phyloP scores from a whole-genome alignment of 495 filamentous ascomycete genomes.

The Aspergillus campestris region DNA sequence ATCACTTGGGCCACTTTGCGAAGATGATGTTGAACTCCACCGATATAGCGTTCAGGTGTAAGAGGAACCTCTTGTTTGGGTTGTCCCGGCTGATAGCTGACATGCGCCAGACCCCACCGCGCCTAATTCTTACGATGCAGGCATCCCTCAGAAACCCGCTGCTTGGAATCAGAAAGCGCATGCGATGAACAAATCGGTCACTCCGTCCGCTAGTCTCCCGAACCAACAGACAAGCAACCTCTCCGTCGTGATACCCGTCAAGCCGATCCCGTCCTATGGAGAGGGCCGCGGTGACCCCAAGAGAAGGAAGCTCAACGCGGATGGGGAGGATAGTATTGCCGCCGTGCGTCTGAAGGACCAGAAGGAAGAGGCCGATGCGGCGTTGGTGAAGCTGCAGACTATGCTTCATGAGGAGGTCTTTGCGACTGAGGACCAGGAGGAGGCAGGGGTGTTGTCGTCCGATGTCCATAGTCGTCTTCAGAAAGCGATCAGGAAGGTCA shows the following conservation, averaged over 20 bases:
- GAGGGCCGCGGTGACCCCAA: slow-evolving; percentile 17
- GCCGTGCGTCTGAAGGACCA: slow-evolving; percentile 50
- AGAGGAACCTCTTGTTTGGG: slow-evolving; percentile 10
- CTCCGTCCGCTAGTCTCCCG: slow-evolving; percentile 10
- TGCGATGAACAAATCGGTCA: slow-evolving; percentile 12
- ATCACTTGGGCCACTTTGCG: slow-evolving; percentile 46
- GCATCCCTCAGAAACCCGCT: slow-evolving; percentile 10
- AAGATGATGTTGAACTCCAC: slow-evolving; percentile 50
- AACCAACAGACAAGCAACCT: slow-evolving; percentile 19
- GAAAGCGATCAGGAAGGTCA: slow-evolving; percentile 59
- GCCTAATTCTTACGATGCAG: slow-evolving; percentile 16
- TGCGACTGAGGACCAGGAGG: slow-evolving; percentile 63
- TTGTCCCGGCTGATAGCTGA: slow-evolving; percentile 5
- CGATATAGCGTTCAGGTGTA: slow-evolving; percentile 48
- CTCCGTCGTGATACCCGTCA: slow-evolving; percentile 32
- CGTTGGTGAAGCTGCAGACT: slow-evolving; percentile 56
- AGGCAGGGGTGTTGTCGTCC: slow-evolving; percentile 52
- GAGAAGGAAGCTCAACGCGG: slow-evolving; percentile 23
- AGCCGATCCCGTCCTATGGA: slow-evolving; percentile 19
- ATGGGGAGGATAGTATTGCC: slow-evolving; percentile 18
- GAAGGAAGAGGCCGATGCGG: slow-evolving; percentile 68
- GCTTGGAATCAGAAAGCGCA: slow-evolving; percentile 17
- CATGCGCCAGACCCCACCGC: slow-evolving; percentile 31
- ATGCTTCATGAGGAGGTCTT: slow-evolving; percentile 62
- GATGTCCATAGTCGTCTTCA: slow-evolving; percentile 62